Conservation (phyloP, 441 rosid species). For the Francoa sonchifolia region DNA sequence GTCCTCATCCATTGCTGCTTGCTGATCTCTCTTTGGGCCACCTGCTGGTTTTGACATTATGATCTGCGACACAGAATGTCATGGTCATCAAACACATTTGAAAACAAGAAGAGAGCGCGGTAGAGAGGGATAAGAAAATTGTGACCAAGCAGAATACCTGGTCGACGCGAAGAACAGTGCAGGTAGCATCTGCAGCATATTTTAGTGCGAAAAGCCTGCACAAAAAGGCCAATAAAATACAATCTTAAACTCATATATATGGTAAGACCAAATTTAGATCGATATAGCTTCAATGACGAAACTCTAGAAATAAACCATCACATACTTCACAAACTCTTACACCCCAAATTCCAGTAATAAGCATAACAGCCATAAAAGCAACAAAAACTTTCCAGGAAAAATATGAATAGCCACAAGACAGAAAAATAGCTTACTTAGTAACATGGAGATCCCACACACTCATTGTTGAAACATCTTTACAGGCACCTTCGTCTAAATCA, state of each 20-base stretch:
- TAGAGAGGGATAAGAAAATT: too few species aligned
- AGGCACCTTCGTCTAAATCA: constrained; percentile 74
- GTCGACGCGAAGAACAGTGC: constrained; percentile 95
- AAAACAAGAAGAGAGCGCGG: not conserved
- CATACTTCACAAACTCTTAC: too few species aligned
- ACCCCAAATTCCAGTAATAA: too few species aligned
- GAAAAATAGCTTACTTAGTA: constrained; percentile 51
- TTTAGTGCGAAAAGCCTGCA: constrained; percentile 81
- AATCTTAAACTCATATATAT: not conserved
- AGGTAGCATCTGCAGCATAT: constrained; percentile 94
- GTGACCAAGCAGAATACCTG: constrained; percentile 53
- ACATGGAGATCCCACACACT: constrained; percentile 86
- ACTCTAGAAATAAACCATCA: too few species aligned
- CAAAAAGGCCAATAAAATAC: constrained; percentile 3
- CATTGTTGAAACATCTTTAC: constrained; percentile 57
- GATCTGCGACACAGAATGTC: constrained; percentile 48
- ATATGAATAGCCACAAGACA: not conserved
- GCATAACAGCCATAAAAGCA: too few species aligned
- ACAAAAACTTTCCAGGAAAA: not conserved
- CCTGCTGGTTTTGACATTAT: constrained; percentile 99
- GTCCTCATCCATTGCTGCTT: constrained; percentile 84
- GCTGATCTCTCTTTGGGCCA: constrained; percentile 84
- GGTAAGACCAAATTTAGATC: not conserved
- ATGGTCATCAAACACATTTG: not conserved
- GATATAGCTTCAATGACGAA: too few species aligned